Evolutionary conservation across 345 rosid species (phyloP).

Genomic region (Luvunga scandens): DNA sequence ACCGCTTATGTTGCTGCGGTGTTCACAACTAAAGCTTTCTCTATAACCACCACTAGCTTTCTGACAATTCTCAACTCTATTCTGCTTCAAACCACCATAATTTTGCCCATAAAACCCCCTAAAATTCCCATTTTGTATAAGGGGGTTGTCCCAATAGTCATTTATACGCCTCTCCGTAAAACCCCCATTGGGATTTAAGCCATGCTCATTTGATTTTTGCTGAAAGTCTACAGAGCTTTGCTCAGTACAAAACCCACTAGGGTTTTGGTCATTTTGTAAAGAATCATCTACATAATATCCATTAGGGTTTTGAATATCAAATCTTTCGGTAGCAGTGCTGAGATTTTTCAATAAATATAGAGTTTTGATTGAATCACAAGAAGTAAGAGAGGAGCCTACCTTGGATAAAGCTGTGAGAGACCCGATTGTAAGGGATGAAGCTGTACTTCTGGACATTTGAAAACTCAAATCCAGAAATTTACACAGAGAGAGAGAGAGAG

Average conservation of each 20-base stretch:
- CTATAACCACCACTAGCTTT: constrained; percentile 9
- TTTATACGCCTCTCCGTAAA: constrained; percentile 14
- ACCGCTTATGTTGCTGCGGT: constrained; percentile 8
- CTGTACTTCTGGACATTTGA: constrained; percentile 44
- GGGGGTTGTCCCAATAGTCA: constrained; percentile 13
- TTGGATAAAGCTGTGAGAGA: constrained; percentile 26
- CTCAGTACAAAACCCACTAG: constrained; percentile 10
- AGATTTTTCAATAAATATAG: constrained; percentile 25
- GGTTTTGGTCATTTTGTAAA: constrained; percentile 15
- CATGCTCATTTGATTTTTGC: constrained; percentile 21
- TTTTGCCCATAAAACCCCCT: constrained; percentile 17
- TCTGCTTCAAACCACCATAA: constrained; percentile 2
- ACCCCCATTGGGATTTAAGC: constrained; percentile 19
- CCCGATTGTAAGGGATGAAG: constrained; percentile 23
- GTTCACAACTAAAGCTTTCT: constrained; percentile 16
- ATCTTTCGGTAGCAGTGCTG: constrained; percentile 52
- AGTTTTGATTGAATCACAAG: constrained; percentile 22
- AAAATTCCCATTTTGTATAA: constrained; percentile 22
- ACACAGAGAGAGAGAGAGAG: not conserved
- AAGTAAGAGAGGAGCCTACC: constrained; percentile 28
- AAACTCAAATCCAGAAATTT: not conserved
- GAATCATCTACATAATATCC: constrained; percentile 15
- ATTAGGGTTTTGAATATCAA: constrained; percentile 28
- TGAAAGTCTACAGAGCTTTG: constrained; percentile 17
- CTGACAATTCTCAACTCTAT: not conserved